phyloP scores from a whole-genome alignment of 139 green algal genomes.

The Coelastrella sp. region DNA sequence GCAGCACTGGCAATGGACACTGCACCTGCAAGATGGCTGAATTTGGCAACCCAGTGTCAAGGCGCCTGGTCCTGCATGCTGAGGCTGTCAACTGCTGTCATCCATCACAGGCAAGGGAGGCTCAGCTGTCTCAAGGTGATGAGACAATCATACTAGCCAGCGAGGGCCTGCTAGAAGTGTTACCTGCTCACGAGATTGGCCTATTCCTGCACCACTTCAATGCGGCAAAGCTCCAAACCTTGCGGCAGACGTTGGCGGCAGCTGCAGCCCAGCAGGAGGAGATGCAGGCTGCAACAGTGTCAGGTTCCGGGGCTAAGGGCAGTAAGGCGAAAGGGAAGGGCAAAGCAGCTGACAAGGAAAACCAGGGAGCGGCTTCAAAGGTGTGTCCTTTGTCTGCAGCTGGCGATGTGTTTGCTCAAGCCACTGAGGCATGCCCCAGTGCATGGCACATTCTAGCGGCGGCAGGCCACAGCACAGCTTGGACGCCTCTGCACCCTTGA shows the following conservation, averaged over 20 bases:
- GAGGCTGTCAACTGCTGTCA: background rate
- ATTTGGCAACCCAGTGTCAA: too few species aligned
- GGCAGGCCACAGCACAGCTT: background rate
- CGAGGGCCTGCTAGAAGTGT: conserved; percentile 26
- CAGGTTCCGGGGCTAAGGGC: too few species aligned
- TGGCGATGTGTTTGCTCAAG: too few species aligned
- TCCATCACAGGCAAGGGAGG: background rate
- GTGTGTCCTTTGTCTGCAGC: background rate
- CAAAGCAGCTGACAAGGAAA: background rate
- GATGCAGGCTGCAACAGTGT: background rate
- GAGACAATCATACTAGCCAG: conserved; percentile 23
- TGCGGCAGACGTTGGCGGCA: conserved; percentile 1
- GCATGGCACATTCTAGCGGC: background rate
- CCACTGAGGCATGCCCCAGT: too few species aligned
- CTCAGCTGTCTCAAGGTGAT: background rate
- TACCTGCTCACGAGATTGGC: conserved; percentile 22
- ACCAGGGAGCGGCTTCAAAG: background rate
- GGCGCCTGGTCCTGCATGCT: background rate
- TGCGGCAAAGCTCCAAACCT: background rate
- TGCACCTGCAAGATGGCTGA: too few species aligned
- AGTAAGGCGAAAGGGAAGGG: too few species aligned
- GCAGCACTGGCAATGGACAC: too few species aligned
- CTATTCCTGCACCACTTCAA: conserved; percentile 41
- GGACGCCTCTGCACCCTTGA: too few species aligned
- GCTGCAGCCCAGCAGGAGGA: conserved; percentile 38